Base-by-base conservation (phyloP, 768 basidiomycete species). In the Kwoniella dejecticola region DNA sequence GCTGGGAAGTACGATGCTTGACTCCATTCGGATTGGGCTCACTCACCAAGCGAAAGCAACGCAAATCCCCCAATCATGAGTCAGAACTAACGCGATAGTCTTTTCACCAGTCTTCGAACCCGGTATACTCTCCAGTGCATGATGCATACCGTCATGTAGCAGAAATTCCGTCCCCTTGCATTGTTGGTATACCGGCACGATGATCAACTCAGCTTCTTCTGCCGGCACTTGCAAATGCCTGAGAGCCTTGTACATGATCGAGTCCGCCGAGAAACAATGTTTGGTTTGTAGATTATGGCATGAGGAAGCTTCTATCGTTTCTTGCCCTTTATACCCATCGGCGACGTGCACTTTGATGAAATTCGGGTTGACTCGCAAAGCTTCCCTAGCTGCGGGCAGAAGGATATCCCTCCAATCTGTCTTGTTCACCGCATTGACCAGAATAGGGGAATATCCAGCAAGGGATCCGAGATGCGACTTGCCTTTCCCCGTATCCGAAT, bases 61-160 rank as follows among this genome's bases (percentile, higher is more conserved):
- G 48, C 77, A 79, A 26, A 75, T 66, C 45, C 78, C 78, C 76
- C 76, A 79, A 60, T 79, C 78, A 59, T 78, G 77, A n/a, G 78
- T 79, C 38, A 78, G 54, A 2, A 70, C 64, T 24, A 77, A 54
- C 11, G 71, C 65, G 24, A 75, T 57, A 23, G 64, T 66, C 31
- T 70, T 68, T 21, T 66, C 58, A 17, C 66, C 53, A 7, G 53
- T 58, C 36, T 56, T 57, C 7, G 77, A 52, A 8, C 69, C 69
- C n/a, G 68, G 69, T 45, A 74, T 74, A 27, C 50, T 66, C 45
- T 67, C 47, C 27, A 48, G 47, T n/a, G 74, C 74, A 50, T 71
- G 57, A 24, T 62, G 41, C 53, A 69, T 61, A 30, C 69, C 63
- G 24, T 74, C 69, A 52, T 75, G 69, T 29, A 70, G 54, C 57